Evolutionary conservation across 2,329 filamentous ascomycete species (phyloP).

Genomic region (Cladosporium sp.): DNA sequence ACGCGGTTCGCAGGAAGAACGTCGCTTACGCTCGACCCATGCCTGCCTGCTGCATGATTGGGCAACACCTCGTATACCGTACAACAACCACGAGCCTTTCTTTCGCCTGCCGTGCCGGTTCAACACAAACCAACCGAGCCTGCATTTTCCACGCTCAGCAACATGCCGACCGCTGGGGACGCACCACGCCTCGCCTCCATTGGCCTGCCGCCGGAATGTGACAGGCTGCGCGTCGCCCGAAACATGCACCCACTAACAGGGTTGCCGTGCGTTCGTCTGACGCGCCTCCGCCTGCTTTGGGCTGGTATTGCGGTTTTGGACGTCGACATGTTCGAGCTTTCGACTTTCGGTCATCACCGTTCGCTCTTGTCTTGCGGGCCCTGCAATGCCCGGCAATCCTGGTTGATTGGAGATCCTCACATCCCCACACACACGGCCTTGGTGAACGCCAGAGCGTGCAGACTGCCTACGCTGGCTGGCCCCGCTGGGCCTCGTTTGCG

Average conservation of each 20-base stretch:
- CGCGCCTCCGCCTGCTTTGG: background rate
- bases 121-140: background rate
- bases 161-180: background rate
- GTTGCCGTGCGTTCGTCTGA: background rate
- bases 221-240: conserved; percentile 6
- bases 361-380: background rate
- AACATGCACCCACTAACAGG: background rate
- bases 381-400: background rate
- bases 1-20: background rate
- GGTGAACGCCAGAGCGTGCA: no score
- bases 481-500: background rate
- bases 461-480: no score
- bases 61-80: background rate
- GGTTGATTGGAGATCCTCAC: background rate
- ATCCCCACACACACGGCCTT: no score
- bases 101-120: background rate
- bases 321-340: no score
- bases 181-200: background rate
- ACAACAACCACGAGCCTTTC: background rate
- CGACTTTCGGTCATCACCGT: background rate
- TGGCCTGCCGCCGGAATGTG: background rate
- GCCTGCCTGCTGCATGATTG: no score
- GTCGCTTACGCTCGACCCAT: background rate
- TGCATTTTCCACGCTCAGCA: conserved; percentile 7
- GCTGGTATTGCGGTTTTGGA: background rate